A percentile compares a stretch with the other conserved stretches of the same genome.
These are phyloP conservation scores for Hymenoscyphus repandus DNA, from an alignment of 2,329 filamentous ascomycete species.

Conservation along the genomic window DNA sequence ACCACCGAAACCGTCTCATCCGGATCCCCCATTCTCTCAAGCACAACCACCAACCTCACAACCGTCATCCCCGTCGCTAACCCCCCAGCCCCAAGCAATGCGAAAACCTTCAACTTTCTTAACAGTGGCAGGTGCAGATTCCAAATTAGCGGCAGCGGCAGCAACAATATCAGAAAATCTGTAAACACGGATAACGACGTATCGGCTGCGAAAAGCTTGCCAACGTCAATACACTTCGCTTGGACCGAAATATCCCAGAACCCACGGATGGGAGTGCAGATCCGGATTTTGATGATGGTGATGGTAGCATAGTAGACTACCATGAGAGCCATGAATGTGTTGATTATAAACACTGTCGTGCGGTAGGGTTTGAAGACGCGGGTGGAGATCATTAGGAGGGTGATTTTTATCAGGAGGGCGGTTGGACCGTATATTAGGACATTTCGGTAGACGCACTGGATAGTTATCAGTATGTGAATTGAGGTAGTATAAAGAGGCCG, in stretches of 20 bases:
- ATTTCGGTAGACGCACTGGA: conserved; percentile 6
- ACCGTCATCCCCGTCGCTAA: conserved; percentile 4
- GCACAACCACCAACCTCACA: background rate
- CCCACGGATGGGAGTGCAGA: conserved; percentile 6
- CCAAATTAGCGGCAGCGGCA: conserved; percentile 30
- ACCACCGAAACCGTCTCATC: conserved; percentile 1
- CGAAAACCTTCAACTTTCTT: conserved; percentile 7
- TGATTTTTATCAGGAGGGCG: conserved; percentile 10
- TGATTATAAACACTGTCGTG: background rate
- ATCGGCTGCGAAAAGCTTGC: conserved; percentile 35
- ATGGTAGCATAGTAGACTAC: conserved; percentile 7
- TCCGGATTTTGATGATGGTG: conserved; percentile 6
- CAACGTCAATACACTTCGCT: conserved; percentile 3
- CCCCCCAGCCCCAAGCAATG: conserved; percentile 8
- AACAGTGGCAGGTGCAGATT: conserved; percentile 19
- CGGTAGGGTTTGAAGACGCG: conserved; percentile 5
- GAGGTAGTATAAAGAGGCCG: background rate
- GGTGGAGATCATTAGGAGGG: conserved; percentile 12
- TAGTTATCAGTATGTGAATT: background rate
- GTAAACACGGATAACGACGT: conserved; percentile 36
- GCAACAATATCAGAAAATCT: conserved; percentile 33
- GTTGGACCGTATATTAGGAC: conserved; percentile 10
- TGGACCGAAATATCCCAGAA: conserved; percentile 7
- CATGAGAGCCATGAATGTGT: conserved; percentile 6
- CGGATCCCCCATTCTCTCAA: background rate